These are phyloP conservation scores for Hypholoma fasciculare DNA, from an alignment of 768 basidiomycete species.

Conservation along the genomic window DNA sequence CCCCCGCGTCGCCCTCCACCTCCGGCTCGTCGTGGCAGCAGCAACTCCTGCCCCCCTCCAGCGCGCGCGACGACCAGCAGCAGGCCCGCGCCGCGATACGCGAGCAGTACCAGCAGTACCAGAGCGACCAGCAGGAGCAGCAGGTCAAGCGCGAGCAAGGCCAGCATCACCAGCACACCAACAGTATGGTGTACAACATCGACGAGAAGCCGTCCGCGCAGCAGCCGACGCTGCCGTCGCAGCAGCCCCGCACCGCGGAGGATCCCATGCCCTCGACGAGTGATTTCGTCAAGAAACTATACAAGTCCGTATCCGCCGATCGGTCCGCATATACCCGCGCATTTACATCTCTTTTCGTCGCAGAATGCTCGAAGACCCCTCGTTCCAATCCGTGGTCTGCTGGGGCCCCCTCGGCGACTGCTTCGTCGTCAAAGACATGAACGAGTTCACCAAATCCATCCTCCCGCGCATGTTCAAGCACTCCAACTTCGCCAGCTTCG, in stretches of 20 bases:
- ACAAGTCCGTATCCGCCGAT: slow-evolving; percentile 58
- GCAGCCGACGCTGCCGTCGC: background rate
- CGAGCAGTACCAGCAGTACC: slow-evolving; percentile 12
- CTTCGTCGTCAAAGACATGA: slow-evolving; percentile 97
- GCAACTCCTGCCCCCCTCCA: slow-evolving; percentile 35
- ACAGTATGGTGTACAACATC: slow-evolving; percentile 10
- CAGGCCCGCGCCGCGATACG: slow-evolving; percentile 17
- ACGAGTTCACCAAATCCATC: slow-evolving; percentile 90
- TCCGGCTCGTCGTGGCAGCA: slow-evolving; percentile 26
- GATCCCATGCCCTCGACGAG: slow-evolving; percentile 85
- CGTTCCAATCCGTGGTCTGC: slow-evolving; percentile 70
- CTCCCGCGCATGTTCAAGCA: slow-evolving; percentile 94
- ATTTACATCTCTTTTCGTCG: background rate
- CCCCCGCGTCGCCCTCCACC: slow-evolving; percentile 10
- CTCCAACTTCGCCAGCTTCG: slow-evolving; percentile 91
- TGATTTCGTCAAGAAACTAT: slow-evolving; percentile 94
- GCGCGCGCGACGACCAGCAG: slow-evolving; percentile 39
- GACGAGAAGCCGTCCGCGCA: slow-evolving; percentile 7
- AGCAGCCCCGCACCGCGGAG: slow-evolving; percentile 33
- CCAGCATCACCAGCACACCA: slow-evolving; percentile 16
- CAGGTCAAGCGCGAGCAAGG: slow-evolving; percentile 23
- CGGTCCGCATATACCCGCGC: background rate
- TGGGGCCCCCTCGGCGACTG: slow-evolving; percentile 87
- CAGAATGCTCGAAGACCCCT: slow-evolving; percentile 87
- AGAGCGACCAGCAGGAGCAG: slow-evolving; percentile 11